Conservation (phyloP, 176 grass and related monocot species). For the Lolium multiflorum region DNA sequence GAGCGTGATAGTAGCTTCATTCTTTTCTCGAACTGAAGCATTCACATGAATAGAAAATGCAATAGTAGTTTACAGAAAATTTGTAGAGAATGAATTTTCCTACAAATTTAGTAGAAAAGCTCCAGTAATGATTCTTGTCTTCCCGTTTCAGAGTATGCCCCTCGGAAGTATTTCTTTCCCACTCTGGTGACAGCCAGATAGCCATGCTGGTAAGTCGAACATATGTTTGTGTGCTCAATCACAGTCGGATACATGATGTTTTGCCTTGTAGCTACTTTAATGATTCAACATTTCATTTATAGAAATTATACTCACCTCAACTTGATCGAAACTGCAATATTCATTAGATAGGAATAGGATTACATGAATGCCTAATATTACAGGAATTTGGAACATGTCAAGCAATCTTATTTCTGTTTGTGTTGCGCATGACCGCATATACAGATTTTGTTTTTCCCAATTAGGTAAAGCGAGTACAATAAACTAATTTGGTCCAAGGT, state of each 20-base stretch:
- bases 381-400: no score
- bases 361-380: no score
- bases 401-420: no score
- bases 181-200: not conserved
- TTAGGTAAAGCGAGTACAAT: not conserved
- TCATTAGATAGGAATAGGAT: no score
- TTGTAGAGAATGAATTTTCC: not conserved
- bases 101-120: not conserved
- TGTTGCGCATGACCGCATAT: not conserved
- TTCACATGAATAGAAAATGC: not conserved
- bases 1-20: slow-evolving; percentile 25
- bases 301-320: not conserved
- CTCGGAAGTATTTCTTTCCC: not conserved
- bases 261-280: not conserved
- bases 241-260: not conserved
- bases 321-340: not conserved
- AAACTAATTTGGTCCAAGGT: no score
- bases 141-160: not conserved
- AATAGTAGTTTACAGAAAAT: not conserved
- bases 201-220: not conserved
- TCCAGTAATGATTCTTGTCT: not conserved
- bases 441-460: not conserved
- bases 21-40: slow-evolving; percentile 8
- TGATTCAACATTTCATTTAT: not conserved
- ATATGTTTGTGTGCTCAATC: not conserved